These are phyloP conservation scores for Rhodotorula diobovata DNA, from an alignment of 768 basidiomycete genomes.

Conservation along the genomic window DNA sequence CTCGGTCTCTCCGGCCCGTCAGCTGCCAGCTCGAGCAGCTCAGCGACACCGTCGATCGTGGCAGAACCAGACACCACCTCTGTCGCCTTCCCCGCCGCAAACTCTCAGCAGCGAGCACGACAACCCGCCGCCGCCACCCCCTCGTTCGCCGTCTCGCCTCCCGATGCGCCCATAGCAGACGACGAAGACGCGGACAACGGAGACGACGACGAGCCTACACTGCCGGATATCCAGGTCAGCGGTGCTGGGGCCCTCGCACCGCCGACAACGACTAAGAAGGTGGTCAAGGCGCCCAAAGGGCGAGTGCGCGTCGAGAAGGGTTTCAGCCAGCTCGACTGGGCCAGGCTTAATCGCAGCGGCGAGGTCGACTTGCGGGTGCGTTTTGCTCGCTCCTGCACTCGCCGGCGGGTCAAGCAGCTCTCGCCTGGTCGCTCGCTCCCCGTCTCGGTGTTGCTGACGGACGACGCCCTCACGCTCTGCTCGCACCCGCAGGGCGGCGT, in stretches of 20 bases:
- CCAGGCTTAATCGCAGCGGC: slow-evolving; percentile 74
- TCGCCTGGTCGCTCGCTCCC: neutral
- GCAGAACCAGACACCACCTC: slow-evolving; percentile 45
- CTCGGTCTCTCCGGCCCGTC: neutral
- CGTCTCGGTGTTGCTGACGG: neutral
- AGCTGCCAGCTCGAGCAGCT: neutral
- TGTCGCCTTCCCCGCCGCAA: slow-evolving; percentile 47
- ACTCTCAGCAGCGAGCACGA: slow-evolving; percentile 44
- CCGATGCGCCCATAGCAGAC: slow-evolving; percentile 6
- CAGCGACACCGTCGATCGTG: neutral
- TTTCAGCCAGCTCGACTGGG: slow-evolving; percentile 90
- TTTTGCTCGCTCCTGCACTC: neutral
- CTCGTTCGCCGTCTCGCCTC: slow-evolving; percentile 16
- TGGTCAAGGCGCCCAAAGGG: slow-evolving; percentile 62
- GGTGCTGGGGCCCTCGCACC: slow-evolving; percentile 44
- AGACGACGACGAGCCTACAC: neutral
- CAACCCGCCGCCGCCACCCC: slow-evolving; percentile 15
- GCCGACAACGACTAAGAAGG: slow-evolving; percentile 59
- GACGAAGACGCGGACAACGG: slow-evolving; percentile 1
- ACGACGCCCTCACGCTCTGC: neutral
- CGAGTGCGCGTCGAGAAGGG: slow-evolving; percentile 85
- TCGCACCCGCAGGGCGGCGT: slow-evolving; percentile 58
- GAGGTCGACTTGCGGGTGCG: slow-evolving; percentile 63
- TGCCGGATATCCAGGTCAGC: neutral
- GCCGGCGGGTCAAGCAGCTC: neutral